A percentile compares a stretch with the other conserved stretches of the same genome.
phyloP scores from a whole-genome alignment of 768 basidiomycete genomes.

The Boletus reticuloceps region DNA sequence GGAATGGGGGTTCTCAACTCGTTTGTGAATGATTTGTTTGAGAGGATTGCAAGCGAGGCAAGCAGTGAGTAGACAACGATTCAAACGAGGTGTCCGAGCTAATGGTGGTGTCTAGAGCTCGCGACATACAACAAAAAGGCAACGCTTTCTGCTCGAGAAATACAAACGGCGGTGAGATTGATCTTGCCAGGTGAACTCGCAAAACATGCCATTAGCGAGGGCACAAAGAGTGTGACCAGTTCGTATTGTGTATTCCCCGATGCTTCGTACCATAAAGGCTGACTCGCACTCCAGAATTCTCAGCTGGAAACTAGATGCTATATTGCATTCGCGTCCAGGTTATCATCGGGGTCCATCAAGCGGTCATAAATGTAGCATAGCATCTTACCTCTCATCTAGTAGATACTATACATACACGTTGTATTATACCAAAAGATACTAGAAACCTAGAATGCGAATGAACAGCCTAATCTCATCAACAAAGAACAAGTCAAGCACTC shows the following conservation, averaged over 20 bases:
- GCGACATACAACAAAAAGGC: slow-evolving; percentile 71
- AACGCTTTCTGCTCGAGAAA: slow-evolving; percentile 70
- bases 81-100: not conserved
- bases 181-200: slow-evolving; percentile 72
- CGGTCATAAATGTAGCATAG: slow-evolving; percentile 23
- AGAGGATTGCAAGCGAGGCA: slow-evolving; percentile 53
- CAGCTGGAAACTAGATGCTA: slow-evolving; percentile 15
- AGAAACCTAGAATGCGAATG: slow-evolving; percentile 21
- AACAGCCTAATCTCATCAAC: not conserved
- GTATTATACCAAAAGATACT: not conserved
- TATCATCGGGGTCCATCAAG: too few species aligned
- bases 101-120: slow-evolving; percentile 40
- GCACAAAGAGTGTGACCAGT: slow-evolving; percentile 60
- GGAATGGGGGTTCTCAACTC: slow-evolving; percentile 59
- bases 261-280: not conserved
- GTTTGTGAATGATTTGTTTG: slow-evolving; percentile 63
- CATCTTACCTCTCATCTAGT: slow-evolving; percentile 9
- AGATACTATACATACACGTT: slow-evolving; percentile 7
- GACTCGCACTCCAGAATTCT: slow-evolving; percentile 24
- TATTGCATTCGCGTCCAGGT: not conserved
- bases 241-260: slow-evolving; percentile 3
- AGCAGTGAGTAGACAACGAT: slow-evolving; percentile 36
- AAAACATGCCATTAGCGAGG: slow-evolving; percentile 76
- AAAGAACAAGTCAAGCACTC: slow-evolving; percentile 17
- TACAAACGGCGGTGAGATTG: slow-evolving; percentile 67